Percentiles rank a stretch among this genome's conserved stretches.
Conservation (phyloP, 2,329 filamentous ascomycete species). For the Fusarium floridanum region DNA sequence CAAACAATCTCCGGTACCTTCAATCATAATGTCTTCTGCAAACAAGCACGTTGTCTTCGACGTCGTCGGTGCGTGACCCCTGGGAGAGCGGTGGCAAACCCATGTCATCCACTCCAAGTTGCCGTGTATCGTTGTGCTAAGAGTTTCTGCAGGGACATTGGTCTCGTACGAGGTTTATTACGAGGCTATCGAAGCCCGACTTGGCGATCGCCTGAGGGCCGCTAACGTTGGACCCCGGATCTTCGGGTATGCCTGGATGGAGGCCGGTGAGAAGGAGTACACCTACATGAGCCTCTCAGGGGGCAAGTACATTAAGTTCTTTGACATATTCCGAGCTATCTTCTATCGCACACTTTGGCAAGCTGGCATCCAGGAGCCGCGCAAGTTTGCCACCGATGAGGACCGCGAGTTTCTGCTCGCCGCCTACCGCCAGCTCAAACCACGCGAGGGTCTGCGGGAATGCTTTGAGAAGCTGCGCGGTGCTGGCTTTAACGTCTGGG, state of each 20-base stretch:
- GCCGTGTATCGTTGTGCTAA: neutral
- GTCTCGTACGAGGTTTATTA: neutral
- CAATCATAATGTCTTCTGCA: neutral
- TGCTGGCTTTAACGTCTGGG: constrained; percentile 32
- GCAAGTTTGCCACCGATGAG: constrained; percentile 56
- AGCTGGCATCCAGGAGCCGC: constrained; percentile 58
- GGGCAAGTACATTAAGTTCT: constrained; percentile 41
- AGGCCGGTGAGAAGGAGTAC: neutral
- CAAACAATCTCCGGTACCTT: neutral
- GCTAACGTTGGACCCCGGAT: neutral
- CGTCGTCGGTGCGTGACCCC: neutral
- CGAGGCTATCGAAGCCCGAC: neutral
- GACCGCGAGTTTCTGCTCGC: constrained; percentile 56
- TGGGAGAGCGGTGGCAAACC: neutral
- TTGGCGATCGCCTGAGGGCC: neutral
- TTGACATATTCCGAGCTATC: constrained; percentile 57
- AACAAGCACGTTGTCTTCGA: neutral
- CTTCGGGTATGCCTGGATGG: neutral
- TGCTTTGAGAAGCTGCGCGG: constrained; percentile 33
- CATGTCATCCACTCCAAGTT: too few relatives aligned
- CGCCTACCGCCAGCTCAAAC: constrained; percentile 11
- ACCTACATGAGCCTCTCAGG: neutral
- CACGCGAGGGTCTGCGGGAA: constrained; percentile 17
- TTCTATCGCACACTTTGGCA: constrained; percentile 64
- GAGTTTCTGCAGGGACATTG: neutral